phyloP scores from a whole-genome alignment of 257 asterid genomes.

The Solanum chilense region DNA sequence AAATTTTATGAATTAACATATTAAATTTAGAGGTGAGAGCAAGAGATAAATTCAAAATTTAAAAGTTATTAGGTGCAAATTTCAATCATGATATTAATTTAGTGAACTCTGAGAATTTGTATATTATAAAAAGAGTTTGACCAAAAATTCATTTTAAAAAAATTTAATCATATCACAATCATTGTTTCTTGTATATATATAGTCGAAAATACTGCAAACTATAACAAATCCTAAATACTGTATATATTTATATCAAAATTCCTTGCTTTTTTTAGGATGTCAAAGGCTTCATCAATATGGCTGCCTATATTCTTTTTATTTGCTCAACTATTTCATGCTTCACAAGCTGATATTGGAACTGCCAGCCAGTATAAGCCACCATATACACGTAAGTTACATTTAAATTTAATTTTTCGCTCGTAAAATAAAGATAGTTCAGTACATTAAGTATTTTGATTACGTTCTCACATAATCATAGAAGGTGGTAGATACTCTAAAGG shows the following conservation, averaged over 20 bases:
- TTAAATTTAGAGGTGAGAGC: neutral
- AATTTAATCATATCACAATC: neutral
- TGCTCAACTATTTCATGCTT: neutral
- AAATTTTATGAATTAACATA: neutral
- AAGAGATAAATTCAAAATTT: neutral
- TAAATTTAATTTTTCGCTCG: neutral
- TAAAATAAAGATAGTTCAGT: neutral
- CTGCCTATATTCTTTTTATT: slow-evolving; percentile 9
- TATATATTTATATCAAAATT: neutral
- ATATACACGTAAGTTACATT: slow-evolving; percentile 47
- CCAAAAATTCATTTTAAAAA: neutral
- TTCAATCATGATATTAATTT: no score
- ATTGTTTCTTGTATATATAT: neutral
- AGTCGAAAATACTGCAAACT: neutral
- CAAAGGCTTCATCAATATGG: neutral
- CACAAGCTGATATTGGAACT: slow-evolving; percentile 55
- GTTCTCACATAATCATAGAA: neutral
- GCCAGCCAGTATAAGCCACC: slow-evolving; percentile 48
- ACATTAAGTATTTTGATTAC: neutral
- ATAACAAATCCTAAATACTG: neutral
- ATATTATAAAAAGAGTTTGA: neutral
- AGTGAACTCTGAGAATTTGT: neutral
- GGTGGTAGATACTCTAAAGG: neutral
- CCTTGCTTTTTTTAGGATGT: neutral
- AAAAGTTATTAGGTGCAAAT: neutral